Evolutionary conservation across 768 basidiomycete genomes (phyloP), one percentile per base, ranked within the genome.

Genomic region (Candolleomyces aberdarensis): DNA sequence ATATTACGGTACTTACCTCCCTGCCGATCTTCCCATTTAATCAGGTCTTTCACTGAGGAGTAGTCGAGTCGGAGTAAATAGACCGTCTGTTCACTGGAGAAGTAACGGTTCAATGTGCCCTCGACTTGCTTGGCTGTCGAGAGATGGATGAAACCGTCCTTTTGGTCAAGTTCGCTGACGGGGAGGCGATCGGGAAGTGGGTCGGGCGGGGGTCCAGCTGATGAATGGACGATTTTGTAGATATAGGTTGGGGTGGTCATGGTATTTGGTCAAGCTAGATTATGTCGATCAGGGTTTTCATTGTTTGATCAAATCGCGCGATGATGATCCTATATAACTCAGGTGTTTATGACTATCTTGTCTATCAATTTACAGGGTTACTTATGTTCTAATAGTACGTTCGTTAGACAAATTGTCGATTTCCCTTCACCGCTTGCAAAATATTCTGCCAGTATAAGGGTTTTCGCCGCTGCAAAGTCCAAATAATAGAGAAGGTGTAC

Each of bases 141-240:
- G 22, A 86, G 74, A 64, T 86, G 85, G 62, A 86, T 76, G 64
- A 85, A 85, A 0, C 79, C 79, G 8, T 78, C 78, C 5, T 63
- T 54, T 43, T 69, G 56, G 62, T 86, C 85, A 14, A 86, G 71
- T 17, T 72, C 65, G 61, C 83, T 85, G 48, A 86, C 66, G 19
- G 83, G 83, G 29, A 86, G 75, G 3, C 63, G 66, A 2, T 73
- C 68, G 7, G 85, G 84, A 14, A 85, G 70, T 1, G 72, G 73
- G 7, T 68, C 67, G 2, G 76, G 69, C 8, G 6, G 6, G 32
- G 80, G 76, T n/a, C 80, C 71, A 9, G 76, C 64, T 9, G 78
- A 72, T 43, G 74, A 66, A 13, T 79, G 74, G 36, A 87, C 70
- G 61, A 89, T 79, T 65, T 88, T 89, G 76, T 88, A 89, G 62